Evolutionary conservation across 768 basidiomycete genomes (phyloP).

Genomic region (Imleria badia): DNA sequence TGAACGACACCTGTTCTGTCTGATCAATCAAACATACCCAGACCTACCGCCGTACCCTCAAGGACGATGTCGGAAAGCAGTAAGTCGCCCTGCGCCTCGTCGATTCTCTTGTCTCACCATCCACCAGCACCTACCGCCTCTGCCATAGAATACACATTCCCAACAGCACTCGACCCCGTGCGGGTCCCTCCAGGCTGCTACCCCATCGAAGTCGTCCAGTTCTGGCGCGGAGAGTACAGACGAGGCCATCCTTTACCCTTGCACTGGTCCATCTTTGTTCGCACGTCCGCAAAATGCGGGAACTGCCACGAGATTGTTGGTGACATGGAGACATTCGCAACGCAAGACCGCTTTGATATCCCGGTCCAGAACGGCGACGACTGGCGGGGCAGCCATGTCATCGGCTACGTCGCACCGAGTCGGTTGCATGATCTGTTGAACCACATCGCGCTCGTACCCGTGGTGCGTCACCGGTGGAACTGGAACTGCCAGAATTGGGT

Average conservation of each 20-base stretch:
- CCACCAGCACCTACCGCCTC: not conserved
- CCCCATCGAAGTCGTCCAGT: slow-evolving; percentile 29
- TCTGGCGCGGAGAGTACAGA: slow-evolving; percentile 27
- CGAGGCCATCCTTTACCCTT: slow-evolving; percentile 17
- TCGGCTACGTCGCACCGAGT: slow-evolving; percentile 22
- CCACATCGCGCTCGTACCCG: slow-evolving; percentile 18
- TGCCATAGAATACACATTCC: not conserved
- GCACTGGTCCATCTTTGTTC: slow-evolving; percentile 31
- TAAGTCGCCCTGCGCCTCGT: not conserved
- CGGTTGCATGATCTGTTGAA: slow-evolving; percentile 16
- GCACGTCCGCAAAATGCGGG: slow-evolving; percentile 16
- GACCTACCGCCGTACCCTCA: not conserved
- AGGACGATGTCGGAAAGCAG: slow-evolving; percentile 5
- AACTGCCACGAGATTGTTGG: slow-evolving; percentile 32
- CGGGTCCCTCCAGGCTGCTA: slow-evolving; percentile 14
- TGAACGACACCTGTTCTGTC: not conserved
- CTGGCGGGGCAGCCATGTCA: slow-evolving; percentile 28
- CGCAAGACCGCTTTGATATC: slow-evolving; percentile 15
- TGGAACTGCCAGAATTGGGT: slow-evolving; percentile 34
- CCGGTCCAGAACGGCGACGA: slow-evolving; percentile 7
- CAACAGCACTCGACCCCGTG: slow-evolving; percentile 15
- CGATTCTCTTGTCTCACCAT: not conserved
- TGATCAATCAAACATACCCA: not conserved
- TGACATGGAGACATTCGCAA: slow-evolving; percentile 22
- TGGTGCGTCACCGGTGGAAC: slow-evolving; percentile 11